Percentiles rank a stretch among this genome's conserved stretches.
Conservation (phyloP, 140 eudicot species). For the Flaveria floridana region DNA sequence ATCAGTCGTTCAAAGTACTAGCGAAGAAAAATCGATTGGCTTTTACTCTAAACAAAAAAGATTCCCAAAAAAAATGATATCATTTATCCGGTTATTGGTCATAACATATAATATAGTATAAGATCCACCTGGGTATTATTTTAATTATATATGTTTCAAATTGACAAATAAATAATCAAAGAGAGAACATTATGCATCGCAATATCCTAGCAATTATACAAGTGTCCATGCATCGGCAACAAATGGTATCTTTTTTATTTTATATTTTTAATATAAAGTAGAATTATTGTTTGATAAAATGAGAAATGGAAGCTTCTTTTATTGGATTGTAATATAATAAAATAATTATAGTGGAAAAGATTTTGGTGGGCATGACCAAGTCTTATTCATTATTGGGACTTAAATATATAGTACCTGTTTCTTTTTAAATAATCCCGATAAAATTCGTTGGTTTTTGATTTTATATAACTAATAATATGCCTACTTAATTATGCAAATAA, state of each 20-base stretch:
- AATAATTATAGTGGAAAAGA: constrained; percentile 2
- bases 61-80: neutral
- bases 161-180: neutral
- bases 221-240: constrained; percentile 14
- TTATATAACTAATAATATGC: neutral
- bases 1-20: neutral
- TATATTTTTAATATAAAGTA: neutral
- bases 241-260: constrained; percentile 9
- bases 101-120: neutral
- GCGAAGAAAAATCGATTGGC: too few species aligned
- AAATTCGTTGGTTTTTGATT: neutral
- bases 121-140: neutral
- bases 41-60: neutral
- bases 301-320: neutral
- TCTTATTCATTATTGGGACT: neutral
- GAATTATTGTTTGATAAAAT: neutral
- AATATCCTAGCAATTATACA: constrained; percentile 9
- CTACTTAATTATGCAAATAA: neutral
- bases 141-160: neutral
- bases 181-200: constrained; percentile 9
- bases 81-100: neutral
- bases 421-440: neutral
- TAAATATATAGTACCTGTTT: neutral
- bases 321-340: neutral
- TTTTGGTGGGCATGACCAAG: constrained; percentile 27